These are phyloP conservation scores for Serendipita sp. DNA, from an alignment of 768 basidiomycete genomes.

Conservation along the genomic window DNA sequence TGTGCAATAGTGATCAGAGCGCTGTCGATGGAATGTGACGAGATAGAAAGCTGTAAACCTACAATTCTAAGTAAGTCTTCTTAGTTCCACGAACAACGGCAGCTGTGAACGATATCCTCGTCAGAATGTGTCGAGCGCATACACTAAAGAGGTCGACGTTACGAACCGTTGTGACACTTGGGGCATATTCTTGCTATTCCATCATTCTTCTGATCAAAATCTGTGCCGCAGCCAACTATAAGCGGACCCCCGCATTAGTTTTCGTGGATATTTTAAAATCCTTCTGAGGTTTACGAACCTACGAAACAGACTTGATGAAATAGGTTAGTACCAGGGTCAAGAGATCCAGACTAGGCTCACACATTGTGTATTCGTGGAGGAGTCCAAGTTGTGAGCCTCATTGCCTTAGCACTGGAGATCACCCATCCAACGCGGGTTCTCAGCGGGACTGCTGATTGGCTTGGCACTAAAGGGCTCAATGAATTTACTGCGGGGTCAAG, in stretches of 20 bases:
- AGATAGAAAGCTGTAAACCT: neutral
- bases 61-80: conserved; percentile 2
- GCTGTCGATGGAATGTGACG: neutral
- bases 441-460: no score
- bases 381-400: neutral
- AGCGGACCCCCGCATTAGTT: neutral
- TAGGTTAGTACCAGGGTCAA: neutral
- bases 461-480: no score
- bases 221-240: neutral
- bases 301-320: neutral
- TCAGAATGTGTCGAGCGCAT: neutral
- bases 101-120: neutral
- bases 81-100: neutral
- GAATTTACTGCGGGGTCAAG: no score
- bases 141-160: neutral
- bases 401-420: neutral
- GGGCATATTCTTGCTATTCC: neutral
- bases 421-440: neutral
- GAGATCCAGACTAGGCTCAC: neutral
- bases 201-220: conserved; percentile 3
- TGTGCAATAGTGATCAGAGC: neutral
- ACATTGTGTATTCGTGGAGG: neutral
- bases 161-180: conserved; percentile 3
- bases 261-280: neutral
- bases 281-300: neutral